These are phyloP conservation scores for Kuraishia ogatae DNA, from an alignment of 805 yeast genomes.

Conservation along the genomic window DNA sequence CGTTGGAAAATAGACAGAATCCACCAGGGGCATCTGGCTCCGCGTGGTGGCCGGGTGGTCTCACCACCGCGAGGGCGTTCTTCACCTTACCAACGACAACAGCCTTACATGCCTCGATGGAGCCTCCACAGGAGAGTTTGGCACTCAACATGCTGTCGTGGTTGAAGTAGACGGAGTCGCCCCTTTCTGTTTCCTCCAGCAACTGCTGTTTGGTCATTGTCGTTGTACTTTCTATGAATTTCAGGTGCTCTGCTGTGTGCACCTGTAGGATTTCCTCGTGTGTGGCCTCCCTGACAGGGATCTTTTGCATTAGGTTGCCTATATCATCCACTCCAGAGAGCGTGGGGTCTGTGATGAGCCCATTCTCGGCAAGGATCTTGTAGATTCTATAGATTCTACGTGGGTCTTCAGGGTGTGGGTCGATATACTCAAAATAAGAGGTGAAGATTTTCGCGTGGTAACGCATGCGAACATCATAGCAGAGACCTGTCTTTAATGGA, in stretches of 20 bases:
- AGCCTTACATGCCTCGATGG: conserved; percentile 92
- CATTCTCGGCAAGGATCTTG: conserved; percentile 90
- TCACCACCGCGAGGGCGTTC: conserved; percentile 86
- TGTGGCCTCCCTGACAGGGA: conserved; percentile 86
- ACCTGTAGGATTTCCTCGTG: conserved; percentile 80
- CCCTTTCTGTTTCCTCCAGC: conserved; percentile 75
- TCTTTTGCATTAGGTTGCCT: conserved; percentile 80
- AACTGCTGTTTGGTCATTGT: conserved; percentile 71
- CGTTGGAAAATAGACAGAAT: conserved; percentile 91
- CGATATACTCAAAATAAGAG: conserved; percentile 86
- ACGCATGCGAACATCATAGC: conserved; percentile 95
- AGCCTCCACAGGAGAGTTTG: conserved; percentile 90
- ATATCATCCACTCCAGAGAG: conserved; percentile 64
- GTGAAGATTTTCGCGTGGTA: conserved; percentile 94
- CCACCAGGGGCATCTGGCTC: conserved; percentile 98
- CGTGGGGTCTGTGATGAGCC: conserved; percentile 73
- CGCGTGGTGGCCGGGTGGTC: conserved; percentile 99
- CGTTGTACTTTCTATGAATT: conserved; percentile 66
- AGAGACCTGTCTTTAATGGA: conserved; percentile 83
- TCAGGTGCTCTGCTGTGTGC: conserved; percentile 75
- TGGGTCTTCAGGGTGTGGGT: conserved; percentile 99
- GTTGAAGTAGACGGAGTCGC: conserved; percentile 93
- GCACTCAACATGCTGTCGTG: conserved; percentile 86
- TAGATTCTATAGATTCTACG: conserved; percentile 90
- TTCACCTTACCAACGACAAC: conserved; percentile 90